A percentile compares a stretch with the other conserved stretches of the same genome.
These are phyloP conservation scores for Sordariomycetes sp. DNA, from an alignment of 2,329 filamentous ascomycete genomes.

Conservation along the genomic window DNA sequence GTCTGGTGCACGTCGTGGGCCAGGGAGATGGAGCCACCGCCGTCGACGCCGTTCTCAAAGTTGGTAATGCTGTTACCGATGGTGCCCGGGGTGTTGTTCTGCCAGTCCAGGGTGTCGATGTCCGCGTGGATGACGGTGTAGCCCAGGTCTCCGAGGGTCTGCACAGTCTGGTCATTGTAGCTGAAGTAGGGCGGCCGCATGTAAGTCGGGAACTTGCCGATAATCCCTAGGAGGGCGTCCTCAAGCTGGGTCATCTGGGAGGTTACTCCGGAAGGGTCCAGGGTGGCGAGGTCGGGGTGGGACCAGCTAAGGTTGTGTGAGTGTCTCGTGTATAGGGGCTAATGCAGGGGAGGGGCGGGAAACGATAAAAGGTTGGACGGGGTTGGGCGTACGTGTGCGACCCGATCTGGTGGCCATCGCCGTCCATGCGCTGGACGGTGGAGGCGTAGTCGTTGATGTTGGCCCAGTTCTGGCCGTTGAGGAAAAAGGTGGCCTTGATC, in stretches of 20 bases:
- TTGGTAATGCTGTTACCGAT: conserved; percentile 33
- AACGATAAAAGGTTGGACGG: conserved; percentile 7
- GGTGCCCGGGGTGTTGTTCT: conserved; percentile 35
- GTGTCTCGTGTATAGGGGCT: background rate
- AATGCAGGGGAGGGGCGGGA: background rate
- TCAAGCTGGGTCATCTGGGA: conserved; percentile 33
- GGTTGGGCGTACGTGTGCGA: conserved; percentile 29
- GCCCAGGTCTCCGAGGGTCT: conserved; percentile 25
- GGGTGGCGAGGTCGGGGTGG: conserved; percentile 28
- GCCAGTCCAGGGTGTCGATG: conserved; percentile 51
- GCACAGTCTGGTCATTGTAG: conserved; percentile 23
- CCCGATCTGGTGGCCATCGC: conserved; percentile 49
- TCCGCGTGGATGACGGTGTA: conserved; percentile 48
- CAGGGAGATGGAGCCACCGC: conserved; percentile 36
- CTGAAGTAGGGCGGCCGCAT: conserved; percentile 34
- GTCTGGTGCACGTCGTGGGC: conserved; percentile 39
- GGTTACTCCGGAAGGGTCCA: conserved; percentile 20
- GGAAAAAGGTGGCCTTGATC: conserved; percentile 26
- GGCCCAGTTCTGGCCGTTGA: conserved; percentile 23
- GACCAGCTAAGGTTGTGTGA: conserved; percentile 19
- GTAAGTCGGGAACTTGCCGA: conserved; percentile 29
- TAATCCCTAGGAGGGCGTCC: conserved; percentile 28
- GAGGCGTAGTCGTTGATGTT: conserved; percentile 11
- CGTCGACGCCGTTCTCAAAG: conserved; percentile 16
- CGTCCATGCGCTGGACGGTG: conserved; percentile 30